These are phyloP conservation scores for Chlamydomonas reinhardtii DNA, from an alignment of 163 green algal genomes.

Conservation along the genomic window DNA sequence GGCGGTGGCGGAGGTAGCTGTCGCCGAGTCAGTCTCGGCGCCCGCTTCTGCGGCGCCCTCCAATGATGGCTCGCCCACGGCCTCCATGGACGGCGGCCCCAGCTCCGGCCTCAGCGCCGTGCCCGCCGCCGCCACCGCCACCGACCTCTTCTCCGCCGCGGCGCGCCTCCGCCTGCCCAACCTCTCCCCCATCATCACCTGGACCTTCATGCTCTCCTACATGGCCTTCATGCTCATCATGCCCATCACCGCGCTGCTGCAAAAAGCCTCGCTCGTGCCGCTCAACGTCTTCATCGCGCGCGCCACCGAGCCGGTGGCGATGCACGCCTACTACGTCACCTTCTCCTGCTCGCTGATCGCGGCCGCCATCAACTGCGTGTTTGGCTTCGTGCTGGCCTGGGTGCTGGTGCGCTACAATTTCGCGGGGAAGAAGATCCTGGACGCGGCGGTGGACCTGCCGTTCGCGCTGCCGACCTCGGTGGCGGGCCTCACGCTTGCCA, in stretches of 20 bases:
- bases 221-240: constrained; percentile 69
- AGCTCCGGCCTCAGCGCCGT: not conserved
- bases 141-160: not conserved
- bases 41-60: not conserved
- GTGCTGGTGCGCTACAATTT: constrained; percentile 75
- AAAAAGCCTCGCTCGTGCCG: constrained; percentile 58
- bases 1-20: too few relatives aligned
- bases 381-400: constrained; percentile 81
- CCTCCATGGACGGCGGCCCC: not conserved
- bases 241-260: constrained; percentile 65
- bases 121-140: not conserved
- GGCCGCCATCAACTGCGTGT: constrained; percentile 72
- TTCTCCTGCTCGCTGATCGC: constrained; percentile 72
- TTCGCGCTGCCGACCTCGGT: constrained; percentile 80
- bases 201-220: constrained; percentile 68
- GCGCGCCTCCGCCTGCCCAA: constrained; percentile 28
- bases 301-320: constrained; percentile 72
- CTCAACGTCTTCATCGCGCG: constrained; percentile 56
- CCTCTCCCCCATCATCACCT: constrained; percentile 52
- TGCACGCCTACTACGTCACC: constrained; percentile 77
- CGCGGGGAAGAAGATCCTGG: constrained; percentile 72
- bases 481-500: constrained; percentile 77
- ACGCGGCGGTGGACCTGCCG: constrained; percentile 78
- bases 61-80: not conserved
- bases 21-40: too few relatives aligned